Base-by-base conservation (phyloP, 2,329 filamentous ascomycete species). In the Alternaria triticina region DNA sequence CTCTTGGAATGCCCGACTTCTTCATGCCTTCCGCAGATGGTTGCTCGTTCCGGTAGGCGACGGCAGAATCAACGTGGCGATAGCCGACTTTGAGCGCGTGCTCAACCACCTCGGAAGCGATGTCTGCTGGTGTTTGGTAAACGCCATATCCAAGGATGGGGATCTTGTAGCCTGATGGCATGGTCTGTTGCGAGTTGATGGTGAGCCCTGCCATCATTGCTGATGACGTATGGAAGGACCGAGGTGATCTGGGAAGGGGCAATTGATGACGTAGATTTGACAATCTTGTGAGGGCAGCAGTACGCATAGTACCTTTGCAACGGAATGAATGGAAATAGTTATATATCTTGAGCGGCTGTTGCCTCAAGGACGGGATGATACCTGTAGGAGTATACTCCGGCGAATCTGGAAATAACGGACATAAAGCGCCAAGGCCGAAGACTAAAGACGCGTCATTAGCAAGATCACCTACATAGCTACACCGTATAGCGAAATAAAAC, bases 1-100 rank as follows among this genome's bases (percentile, higher is more conserved):
- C 79, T 36, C 89, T 84, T 3, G 83, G 78, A 10, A 93, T 70
- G 0, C 83, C 83, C 2, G 86, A 89, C 56, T 85, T 75, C 46
- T 83, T 83, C 33, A 93, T 81, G 1, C 90, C 90, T 51, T 87
- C 82, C 6, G 90, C 89, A 36, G 93, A 89, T 70, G 90, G 84
- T 12, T 81, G 77, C 75, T 94, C 91, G 69, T 94, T 94, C 59
- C 81, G 85, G 77, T 94, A 94, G 70, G 88, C 5, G 6, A 79
- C 77, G 2, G 91, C 91, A 0, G 89, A 86, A 78, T 91, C 89
- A 49, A 91, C 86, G 71, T 90, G 88, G 30, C 88, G 84, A 74
- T 90, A 91, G 9, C 88, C 88, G 11, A 77, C 76, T 45, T 84
- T 81, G 54, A 91, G 79, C 2, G 89, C 91, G 40, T 90, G 87